These are phyloP conservation scores for Rhizopus microsporus DNA, from an alignment of 371 early-diverging fungal species.

Conservation along the genomic window DNA sequence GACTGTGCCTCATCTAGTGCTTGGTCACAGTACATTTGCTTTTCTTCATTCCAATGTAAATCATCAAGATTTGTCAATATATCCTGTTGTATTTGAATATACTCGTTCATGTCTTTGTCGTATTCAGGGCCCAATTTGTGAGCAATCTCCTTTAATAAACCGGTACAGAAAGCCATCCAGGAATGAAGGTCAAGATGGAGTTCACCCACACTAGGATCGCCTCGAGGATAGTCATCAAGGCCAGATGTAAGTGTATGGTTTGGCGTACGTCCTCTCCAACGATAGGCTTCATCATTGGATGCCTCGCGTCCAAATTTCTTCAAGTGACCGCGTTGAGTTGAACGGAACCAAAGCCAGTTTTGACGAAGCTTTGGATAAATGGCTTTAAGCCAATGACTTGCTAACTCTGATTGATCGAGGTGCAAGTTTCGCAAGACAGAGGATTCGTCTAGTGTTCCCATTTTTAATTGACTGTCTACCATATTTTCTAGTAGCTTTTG, in stretches of 20 bases:
- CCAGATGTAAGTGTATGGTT: conserved; percentile 92
- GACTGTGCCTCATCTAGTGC: conserved; percentile 55
- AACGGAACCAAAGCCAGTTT: conserved; percentile 84
- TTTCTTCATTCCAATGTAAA: conserved; percentile 80
- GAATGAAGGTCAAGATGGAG: conserved; percentile 88
- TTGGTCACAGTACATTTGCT: conserved; percentile 80
- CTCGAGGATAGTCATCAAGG: conserved; percentile 95
- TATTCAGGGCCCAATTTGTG: conserved; percentile 54
- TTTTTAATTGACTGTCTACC: conserved; percentile 11
- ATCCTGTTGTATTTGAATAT: conserved; percentile 49
- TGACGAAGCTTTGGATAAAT: conserved; percentile 70
- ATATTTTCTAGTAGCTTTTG: conserved; percentile 2
- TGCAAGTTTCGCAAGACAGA: conserved; percentile 48
- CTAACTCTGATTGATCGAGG: conserved; percentile 50
- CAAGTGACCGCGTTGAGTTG: conserved; percentile 75
- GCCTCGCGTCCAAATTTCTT: conserved; percentile 59
- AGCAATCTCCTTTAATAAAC: conserved; percentile 71
- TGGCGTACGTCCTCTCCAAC: conserved; percentile 90
- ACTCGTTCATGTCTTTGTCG: conserved; percentile 54
- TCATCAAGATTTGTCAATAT: conserved; percentile 48
- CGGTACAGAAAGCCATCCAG: conserved; percentile 87
- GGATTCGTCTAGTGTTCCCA: conserved; percentile 35
- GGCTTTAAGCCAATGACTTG: conserved; percentile 54
- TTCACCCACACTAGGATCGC: conserved; percentile 72
- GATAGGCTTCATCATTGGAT: conserved; percentile 67